phyloP scores from a whole-genome alignment of 164 flowering plant species.

The Vitis labrusca region DNA sequence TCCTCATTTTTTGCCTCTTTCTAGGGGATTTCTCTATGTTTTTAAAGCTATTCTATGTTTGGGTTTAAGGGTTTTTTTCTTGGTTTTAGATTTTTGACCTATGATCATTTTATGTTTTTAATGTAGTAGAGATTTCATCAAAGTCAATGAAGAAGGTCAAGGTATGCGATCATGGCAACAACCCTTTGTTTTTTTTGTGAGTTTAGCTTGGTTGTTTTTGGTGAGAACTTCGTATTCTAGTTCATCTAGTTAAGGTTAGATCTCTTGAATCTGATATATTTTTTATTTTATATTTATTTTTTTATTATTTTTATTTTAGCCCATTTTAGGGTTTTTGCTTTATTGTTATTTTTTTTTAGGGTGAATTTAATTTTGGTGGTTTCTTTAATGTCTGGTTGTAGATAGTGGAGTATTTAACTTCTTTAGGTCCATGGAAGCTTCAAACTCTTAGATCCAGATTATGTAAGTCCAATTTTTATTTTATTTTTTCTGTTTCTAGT shows the following conservation, averaged over 20 bases:
- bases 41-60: no score
- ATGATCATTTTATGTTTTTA: no score
- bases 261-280: slow-evolving; percentile 19
- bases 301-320: background rate
- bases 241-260: slow-evolving; percentile 20
- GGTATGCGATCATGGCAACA: no score
- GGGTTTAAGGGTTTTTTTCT: no score
- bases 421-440: slow-evolving; percentile 11
- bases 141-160: no score
- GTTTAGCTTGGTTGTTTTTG: no score
- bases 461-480: slow-evolving; percentile 12
- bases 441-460: slow-evolving; percentile 14
- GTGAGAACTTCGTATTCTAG: background rate
- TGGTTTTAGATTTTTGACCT: no score
- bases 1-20: no score
- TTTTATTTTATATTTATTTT: background rate
- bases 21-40: no score
- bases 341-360: background rate
- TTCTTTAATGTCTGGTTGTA: slow-evolving; percentile 10
- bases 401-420: slow-evolving; percentile 18
- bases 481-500: background rate
- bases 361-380: background rate
- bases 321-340: slow-evolving; percentile 3
- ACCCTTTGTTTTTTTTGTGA: no score
- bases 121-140: no score